Evolutionary conservation across 106 monocot genomes (phyloP).

Genomic region (Agapanthus africanus): DNA sequence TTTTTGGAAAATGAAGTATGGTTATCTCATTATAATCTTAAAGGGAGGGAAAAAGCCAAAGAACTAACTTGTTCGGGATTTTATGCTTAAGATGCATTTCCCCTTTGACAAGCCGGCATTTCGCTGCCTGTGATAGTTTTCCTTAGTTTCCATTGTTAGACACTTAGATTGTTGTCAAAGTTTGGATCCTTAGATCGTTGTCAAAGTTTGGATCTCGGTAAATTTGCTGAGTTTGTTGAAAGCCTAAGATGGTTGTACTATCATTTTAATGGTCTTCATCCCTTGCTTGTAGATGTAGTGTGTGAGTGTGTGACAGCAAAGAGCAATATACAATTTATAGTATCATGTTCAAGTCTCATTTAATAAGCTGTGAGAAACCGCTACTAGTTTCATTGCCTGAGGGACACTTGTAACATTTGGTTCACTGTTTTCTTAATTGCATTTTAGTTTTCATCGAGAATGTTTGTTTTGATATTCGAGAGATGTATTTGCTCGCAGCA

Average conservation of each 20-base stretch:
- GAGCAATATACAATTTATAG: not conserved
- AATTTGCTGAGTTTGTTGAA: not conserved
- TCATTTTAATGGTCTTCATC: not conserved
- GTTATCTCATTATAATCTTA: too few species aligned
- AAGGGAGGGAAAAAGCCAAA: not conserved
- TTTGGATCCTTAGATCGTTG: too few species aligned
- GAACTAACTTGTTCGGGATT: not conserved
- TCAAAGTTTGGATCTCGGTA: not conserved
- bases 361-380: not conserved
- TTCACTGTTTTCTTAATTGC: too few species aligned
- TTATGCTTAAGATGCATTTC: not conserved
- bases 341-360: not conserved
- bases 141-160: not conserved
- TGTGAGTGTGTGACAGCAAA: not conserved
- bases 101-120: not conserved
- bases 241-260: slow-evolving; percentile 1
- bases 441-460: too few species aligned
- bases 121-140: not conserved
- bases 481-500: too few species aligned
- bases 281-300: not conserved
- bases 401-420: not conserved
- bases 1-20: too few species aligned
- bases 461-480: too few species aligned
- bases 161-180: too few species aligned
- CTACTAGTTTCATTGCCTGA: not conserved